Percentiles rank a stretch among this genome's conserved stretches.
These are phyloP conservation scores for Lodderomyces margitis DNA, from an alignment of 1,139 yeast genomes.

Conservation along the genomic window DNA sequence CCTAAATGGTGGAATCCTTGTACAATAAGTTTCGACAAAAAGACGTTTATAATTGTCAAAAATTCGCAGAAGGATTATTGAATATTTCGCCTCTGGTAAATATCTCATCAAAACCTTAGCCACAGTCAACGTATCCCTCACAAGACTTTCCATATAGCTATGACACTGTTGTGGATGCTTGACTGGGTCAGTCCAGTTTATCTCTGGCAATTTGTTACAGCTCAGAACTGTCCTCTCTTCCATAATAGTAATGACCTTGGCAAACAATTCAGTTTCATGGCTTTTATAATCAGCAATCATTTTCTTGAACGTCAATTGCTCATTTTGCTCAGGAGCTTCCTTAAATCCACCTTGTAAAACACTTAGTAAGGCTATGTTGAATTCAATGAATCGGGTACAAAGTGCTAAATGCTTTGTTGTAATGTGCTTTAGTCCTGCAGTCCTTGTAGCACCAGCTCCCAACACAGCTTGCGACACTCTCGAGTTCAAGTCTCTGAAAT, in stretches of 20 bases:
- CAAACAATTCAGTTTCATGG: slow-evolving; percentile 65
- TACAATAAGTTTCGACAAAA: slow-evolving; percentile 53
- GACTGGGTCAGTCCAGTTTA: slow-evolving; percentile 51
- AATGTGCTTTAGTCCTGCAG: slow-evolving; percentile 74
- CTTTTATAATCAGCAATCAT: slow-evolving; percentile 45
- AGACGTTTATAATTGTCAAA: slow-evolving; percentile 60
- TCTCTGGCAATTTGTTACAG: slow-evolving; percentile 41
- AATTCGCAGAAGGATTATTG: slow-evolving; percentile 51
- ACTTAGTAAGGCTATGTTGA: slow-evolving; percentile 30
- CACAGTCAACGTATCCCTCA: slow-evolving; percentile 65
- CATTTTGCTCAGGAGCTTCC: slow-evolving; percentile 10
- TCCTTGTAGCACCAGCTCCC: slow-evolving; percentile 75
- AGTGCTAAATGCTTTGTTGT: slow-evolving; percentile 70
- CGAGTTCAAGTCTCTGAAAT: slow-evolving; percentile 53
- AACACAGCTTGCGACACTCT: slow-evolving; percentile 62
- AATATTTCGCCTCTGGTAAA: slow-evolving; percentile 51
- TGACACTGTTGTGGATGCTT: slow-evolving; percentile 48
- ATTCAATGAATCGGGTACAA: slow-evolving; percentile 57
- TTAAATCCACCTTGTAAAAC: slow-evolving; percentile 17
- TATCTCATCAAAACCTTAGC: slow-evolving; percentile 60
- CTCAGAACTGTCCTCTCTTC: slow-evolving; percentile 58
- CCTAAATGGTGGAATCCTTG: slow-evolving; percentile 49
- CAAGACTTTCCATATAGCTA: slow-evolving; percentile 63
- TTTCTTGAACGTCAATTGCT: slow-evolving; percentile 27
- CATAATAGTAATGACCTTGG: slow-evolving; percentile 69